Evolutionary conservation across 768 basidiomycete genomes (phyloP).

Genomic region (Kwoniella botswanensis): DNA sequence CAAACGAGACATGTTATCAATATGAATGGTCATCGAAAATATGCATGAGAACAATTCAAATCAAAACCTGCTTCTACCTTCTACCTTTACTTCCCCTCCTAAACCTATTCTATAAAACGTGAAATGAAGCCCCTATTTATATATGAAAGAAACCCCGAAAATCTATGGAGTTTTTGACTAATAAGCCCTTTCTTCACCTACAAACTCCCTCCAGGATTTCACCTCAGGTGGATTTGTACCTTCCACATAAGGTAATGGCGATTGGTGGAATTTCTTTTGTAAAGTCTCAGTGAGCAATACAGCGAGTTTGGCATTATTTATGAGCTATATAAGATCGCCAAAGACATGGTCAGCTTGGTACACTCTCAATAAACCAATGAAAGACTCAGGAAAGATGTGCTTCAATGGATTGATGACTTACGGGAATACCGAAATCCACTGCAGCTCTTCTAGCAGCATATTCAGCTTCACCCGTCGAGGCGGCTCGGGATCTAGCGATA

Average conservation of each 20-base stretch:
- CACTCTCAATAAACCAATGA: background rate
- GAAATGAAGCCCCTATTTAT: background rate
- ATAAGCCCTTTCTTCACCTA: conserved; percentile 31
- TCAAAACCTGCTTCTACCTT: background rate
- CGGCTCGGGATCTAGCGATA: conserved; percentile 78
- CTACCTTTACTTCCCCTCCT: background rate
- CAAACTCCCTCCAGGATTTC: conserved; percentile 80
- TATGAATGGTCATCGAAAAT: conserved; percentile 1
- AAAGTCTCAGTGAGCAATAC: conserved; percentile 88
- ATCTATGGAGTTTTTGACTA: background rate
- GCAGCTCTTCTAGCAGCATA: conserved; percentile 96
- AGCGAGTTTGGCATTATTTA: conserved; percentile 89
- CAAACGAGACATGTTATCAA: background rate
- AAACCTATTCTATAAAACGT: background rate
- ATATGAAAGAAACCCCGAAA: background rate
- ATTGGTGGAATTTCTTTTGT: conserved; percentile 45
- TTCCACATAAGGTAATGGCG: conserved; percentile 70
- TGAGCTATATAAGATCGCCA: conserved; percentile 62
- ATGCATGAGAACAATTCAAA: background rate
- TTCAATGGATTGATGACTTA: conserved; percentile 29
- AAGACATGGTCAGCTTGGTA: too few relatives aligned
- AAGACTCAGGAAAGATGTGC: background rate
- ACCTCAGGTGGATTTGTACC: conserved; percentile 90
- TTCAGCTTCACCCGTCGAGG: conserved; percentile 82
- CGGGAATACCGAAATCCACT: conserved; percentile 84